Evolutionary conservation across 257 asterid genomes (phyloP), one percentile per base, ranked within the genome.

Genomic region (Fraxinus anomala): DNA sequence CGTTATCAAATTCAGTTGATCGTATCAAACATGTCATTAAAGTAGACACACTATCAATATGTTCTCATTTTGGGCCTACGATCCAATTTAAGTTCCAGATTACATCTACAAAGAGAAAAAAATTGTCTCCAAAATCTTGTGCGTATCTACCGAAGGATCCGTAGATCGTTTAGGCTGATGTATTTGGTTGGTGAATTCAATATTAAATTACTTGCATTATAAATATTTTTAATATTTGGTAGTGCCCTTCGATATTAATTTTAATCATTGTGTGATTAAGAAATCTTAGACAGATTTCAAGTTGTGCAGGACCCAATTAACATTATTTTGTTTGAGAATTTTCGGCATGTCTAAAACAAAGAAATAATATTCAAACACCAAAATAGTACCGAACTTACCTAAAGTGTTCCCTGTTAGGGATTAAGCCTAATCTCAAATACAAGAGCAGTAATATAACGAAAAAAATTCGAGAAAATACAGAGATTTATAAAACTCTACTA

Each of bases 251-350:
- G 61, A 65, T 79, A 33, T 72, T 40, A 4, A 39, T 37, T 37
- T 6, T 1, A 37, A 37, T 37, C 40, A 37, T 37, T 37, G 40
- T 5, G 40, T 37, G 40, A 37, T 37, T 37, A 6, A 9, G 13
- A 39, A 39, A 9, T 39, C 47, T 39, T 39, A 39, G 47, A 39
- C 47, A 39, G 12, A 9, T 39, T 39, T 73, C 44, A 24, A 49
- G 79, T 51, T 79, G 74, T 2, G 19, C 13, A 36, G 14, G 79
- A 40, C 81, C 83, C 75, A 54, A 51, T 11, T 5, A 30, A 74
- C 40, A 21, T 73, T 44, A 31, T 76, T 40, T 80, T 76, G 76
- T 73, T 67, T 72, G 61, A 72, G 21, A 56, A 56, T 14, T 24
- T 67, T 34, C 77, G 39, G 1, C 70, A 71, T 72, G 81, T 56